Evolutionary conservation across 495 filamentous ascomycete species (phyloP).

Genomic region (Xylaria grammica): DNA sequence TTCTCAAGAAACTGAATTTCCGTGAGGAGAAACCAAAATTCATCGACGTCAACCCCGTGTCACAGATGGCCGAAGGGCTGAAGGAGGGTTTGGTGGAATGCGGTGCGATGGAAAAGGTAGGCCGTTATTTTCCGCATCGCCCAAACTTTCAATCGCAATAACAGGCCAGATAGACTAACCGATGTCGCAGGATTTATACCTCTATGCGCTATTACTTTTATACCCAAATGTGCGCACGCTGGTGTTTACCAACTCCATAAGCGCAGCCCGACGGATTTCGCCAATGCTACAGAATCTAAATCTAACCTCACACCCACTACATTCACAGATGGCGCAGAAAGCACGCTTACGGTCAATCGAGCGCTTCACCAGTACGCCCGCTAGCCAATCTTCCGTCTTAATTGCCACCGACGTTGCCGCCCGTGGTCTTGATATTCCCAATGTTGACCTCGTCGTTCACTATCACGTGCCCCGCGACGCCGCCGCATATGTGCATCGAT

Average conservation of each 20-base stretch:
- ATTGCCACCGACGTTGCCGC: conserved; percentile 96
- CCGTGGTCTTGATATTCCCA: conserved; percentile 92
- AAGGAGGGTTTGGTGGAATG: conserved; percentile 94
- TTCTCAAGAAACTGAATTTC: conserved; percentile 90
- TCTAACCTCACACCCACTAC: conserved; percentile 77
- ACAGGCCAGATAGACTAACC: conserved; percentile 5
- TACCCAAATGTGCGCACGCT: conserved; percentile 79
- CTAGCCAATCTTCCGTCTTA: conserved; percentile 66
- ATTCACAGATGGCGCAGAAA: conserved; percentile 95
- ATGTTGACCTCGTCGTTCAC: conserved; percentile 85
- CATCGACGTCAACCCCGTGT: conserved; percentile 85
- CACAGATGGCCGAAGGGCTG: conserved; percentile 83
- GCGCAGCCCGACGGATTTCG: conserved; percentile 83
- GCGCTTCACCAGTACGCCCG: conserved; percentile 73
- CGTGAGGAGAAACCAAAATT: conserved; percentile 81
- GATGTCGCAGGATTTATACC: conserved; percentile 74
- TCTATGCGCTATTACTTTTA: conserved; percentile 85
- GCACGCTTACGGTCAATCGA: conserved; percentile 93
- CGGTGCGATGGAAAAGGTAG: conserved; percentile 86
- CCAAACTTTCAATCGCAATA: background rate
- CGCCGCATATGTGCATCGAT: conserved; percentile 93
- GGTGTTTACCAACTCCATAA: conserved; percentile 95
- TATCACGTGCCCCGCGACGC: conserved; percentile 94
- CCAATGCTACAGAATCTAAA: conserved; percentile 84
- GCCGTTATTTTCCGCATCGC: background rate